Percentiles rank a stretch among this genome's conserved stretches.
Evolutionary conservation across 2,329 filamentous ascomycete genomes (phyloP).

Genomic region (Paradendryphiella salina): DNA sequence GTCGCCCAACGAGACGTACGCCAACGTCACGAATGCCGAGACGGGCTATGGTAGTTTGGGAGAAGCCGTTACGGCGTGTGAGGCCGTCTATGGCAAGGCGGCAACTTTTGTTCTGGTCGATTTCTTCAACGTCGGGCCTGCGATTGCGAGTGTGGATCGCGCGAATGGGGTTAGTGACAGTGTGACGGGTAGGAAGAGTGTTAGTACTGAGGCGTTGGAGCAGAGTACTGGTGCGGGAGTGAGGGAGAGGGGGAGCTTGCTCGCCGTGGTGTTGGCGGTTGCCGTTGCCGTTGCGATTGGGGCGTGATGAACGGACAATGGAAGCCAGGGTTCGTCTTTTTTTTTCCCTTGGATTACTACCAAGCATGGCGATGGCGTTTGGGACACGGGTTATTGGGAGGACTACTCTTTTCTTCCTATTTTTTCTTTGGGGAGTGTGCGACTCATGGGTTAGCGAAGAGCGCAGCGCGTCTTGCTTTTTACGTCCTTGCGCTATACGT

Average conservation of each 20-base stretch:
- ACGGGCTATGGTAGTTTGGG: conserved; percentile 60
- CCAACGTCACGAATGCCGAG: conserved; percentile 68
- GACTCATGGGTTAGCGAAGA: background rate
- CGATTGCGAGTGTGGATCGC: conserved; percentile 70
- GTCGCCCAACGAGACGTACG: conserved; percentile 51
- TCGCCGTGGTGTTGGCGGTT: conserved; percentile 40
- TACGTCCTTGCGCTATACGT: background rate
- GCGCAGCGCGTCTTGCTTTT: background rate
- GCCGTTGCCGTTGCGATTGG: conserved; percentile 37
- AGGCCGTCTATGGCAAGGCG: conserved; percentile 63
- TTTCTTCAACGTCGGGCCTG: conserved; percentile 74
- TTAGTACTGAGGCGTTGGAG: conserved; percentile 26
- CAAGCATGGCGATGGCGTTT: conserved; percentile 13
- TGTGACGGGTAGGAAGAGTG: conserved; percentile 27
- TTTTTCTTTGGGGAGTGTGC: background rate
- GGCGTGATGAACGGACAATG: conserved; percentile 12
- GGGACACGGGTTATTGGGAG: background rate
- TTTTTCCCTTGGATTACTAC: conserved; percentile 14
- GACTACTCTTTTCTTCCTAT: background rate
- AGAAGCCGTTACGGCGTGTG: conserved; percentile 41
- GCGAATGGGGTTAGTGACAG: conserved; percentile 62
- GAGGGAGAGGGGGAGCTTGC: conserved; percentile 24
- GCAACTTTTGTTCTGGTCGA: conserved; percentile 80
- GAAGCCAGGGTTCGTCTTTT: background rate
- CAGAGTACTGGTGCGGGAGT: conserved; percentile 22